A percentile compares a stretch with the other conserved stretches of the same genome.
These are phyloP conservation scores for Tulasnella sp. DNA, from an alignment of 768 basidiomycete species.

Conservation along the genomic window DNA sequence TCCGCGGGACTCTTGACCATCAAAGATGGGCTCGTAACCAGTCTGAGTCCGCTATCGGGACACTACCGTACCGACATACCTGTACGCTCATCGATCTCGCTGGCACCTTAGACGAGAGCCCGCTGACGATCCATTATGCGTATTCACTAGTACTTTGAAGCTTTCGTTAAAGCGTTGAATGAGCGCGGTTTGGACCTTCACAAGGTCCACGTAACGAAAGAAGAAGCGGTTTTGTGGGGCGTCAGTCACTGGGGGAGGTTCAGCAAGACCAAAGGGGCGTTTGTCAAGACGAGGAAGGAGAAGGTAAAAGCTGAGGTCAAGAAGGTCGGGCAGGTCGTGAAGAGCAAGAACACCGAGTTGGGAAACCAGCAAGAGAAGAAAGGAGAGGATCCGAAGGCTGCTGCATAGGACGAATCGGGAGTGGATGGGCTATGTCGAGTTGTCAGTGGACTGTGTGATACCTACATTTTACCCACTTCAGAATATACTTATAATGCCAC, in stretches of 20 bases:
- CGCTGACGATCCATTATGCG: neutral
- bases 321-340: neutral
- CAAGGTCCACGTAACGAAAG: conserved; percentile 50
- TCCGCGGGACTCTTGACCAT: conserved; percentile 43
- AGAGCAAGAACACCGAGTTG: neutral
- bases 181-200: conserved; percentile 46
- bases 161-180: conserved; percentile 41
- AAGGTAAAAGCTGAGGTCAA: conserved; percentile 23
- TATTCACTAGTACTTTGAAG: conserved; percentile 56
- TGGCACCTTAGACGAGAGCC: neutral
- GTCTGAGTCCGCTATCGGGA: conserved; percentile 51
- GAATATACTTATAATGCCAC: neutral
- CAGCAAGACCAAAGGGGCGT: conserved; percentile 31
- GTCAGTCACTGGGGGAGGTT: conserved; percentile 37
- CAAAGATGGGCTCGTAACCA: conserved; percentile 47
- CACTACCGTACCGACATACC: conserved; percentile 54
- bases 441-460: neutral
- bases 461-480: neutral
- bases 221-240: conserved; percentile 48
- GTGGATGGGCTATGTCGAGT: neutral
- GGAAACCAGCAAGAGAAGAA: neutral
- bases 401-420: neutral
- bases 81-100: conserved; percentile 23
- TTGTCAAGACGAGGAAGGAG: conserved; percentile 27
- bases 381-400: neutral